Conservation (phyloP, 2,329 filamentous ascomycete species). For the Hirsutella thompsonii region DNA sequence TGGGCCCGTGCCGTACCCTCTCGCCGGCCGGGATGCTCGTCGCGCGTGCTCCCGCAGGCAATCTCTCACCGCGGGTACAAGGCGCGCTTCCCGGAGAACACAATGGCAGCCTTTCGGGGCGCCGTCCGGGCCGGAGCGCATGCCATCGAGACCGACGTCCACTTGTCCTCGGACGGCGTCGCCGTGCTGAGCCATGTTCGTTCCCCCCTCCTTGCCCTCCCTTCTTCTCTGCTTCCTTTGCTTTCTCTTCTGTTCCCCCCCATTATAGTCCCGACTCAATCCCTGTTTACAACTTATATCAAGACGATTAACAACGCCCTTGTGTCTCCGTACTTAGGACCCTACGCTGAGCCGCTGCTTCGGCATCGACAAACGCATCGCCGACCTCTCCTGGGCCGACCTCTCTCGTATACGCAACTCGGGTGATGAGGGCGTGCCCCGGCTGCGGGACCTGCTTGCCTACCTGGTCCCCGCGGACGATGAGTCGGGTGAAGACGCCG, state of each 20-base stretch:
- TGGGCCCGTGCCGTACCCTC: conserved; percentile 21
- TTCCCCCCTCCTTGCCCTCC: not conserved
- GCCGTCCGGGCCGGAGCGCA: conserved; percentile 65
- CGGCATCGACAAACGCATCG: conserved; percentile 57
- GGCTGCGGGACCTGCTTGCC: conserved; percentile 59
- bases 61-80: conserved; percentile 76
- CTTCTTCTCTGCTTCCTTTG: too few species aligned
- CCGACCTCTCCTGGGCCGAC: conserved; percentile 65
- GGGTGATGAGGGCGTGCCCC: conserved; percentile 62
- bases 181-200: conserved; percentile 66
- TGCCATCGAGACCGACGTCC: conserved; percentile 80
- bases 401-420: conserved; percentile 54
- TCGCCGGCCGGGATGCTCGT: conserved; percentile 5
- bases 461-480: conserved; percentile 51
- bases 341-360: conserved; percentile 68
- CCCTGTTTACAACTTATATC: too few species aligned
- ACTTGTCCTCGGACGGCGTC: conserved; percentile 68
- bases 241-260: too few species aligned
- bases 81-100: conserved; percentile 71
- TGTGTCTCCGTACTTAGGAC: conserved; percentile 50
- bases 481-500: conserved; percentile 33
- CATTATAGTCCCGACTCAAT: too few species aligned
- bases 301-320: too few species aligned
- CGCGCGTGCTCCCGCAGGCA: conserved; percentile 43
- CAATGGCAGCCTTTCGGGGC: conserved; percentile 62